Conservation (phyloP, 495 filamentous ascomycete species). For the Penicillium salamii region DNA sequence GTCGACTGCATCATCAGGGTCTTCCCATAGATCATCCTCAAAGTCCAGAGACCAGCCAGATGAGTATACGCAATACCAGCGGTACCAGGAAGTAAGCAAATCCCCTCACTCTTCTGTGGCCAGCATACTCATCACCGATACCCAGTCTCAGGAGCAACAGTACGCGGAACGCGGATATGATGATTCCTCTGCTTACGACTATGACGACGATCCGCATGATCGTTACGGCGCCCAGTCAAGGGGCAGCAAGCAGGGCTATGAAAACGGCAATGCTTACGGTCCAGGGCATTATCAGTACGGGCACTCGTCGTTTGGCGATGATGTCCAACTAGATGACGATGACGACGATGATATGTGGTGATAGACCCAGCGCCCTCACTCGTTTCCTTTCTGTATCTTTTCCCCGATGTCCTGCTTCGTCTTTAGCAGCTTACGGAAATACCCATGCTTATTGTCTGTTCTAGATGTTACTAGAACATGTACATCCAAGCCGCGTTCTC, state of each 20-base stretch:
- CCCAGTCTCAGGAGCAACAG: constrained; percentile 55
- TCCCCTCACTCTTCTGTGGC: not conserved
- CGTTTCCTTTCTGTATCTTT: constrained; percentile 13
- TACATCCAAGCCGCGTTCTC: constrained; percentile 26
- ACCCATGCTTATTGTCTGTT: constrained; percentile 32
- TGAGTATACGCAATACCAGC: constrained; percentile 60
- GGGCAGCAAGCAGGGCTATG: constrained; percentile 47
- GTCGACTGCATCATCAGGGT: constrained; percentile 60
- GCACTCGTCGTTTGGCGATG: constrained; percentile 50
- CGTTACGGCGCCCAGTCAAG: constrained; percentile 52
- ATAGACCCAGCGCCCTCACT: constrained; percentile 26
- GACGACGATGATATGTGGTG: constrained; percentile 59
- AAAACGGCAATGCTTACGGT: constrained; percentile 45
- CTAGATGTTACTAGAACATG: constrained; percentile 25
- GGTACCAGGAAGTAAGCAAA: constrained; percentile 60
- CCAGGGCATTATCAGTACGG: constrained; percentile 47
- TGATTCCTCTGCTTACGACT: constrained; percentile 57
- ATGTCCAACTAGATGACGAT: constrained; percentile 47
- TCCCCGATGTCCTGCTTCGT: constrained; percentile 22
- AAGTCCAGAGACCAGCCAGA: constrained; percentile 65
- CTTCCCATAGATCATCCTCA: constrained; percentile 57
- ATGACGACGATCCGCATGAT: constrained; percentile 51
- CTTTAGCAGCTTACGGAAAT: constrained; percentile 35
- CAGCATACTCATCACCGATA: too few relatives aligned
- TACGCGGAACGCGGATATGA: constrained; percentile 54